These are phyloP conservation scores for Purshia tridentata DNA, from an alignment of 306 rosid species.

Conservation along the genomic window DNA sequence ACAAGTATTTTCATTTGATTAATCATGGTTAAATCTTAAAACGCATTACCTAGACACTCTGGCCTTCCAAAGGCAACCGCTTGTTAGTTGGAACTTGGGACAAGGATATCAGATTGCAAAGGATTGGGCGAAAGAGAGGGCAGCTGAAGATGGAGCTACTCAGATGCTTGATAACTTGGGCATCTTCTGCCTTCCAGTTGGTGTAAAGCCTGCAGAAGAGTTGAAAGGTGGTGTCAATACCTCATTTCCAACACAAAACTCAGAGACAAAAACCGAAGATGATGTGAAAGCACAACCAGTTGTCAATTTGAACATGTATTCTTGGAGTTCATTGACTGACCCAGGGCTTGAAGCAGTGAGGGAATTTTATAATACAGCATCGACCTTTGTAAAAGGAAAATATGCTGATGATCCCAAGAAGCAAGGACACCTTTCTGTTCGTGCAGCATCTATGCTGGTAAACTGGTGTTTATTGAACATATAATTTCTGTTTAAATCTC, in stretches of 20 bases:
- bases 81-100: slow-evolving; percentile 72
- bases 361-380: slow-evolving; percentile 57
- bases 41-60: slow-evolving; percentile 43
- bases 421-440: slow-evolving; percentile 71
- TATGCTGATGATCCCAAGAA: slow-evolving; percentile 51
- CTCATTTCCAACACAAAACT: slow-evolving; percentile 38
- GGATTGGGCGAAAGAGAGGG: slow-evolving; percentile 82
- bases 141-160: slow-evolving; percentile 44
- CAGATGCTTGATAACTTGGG: slow-evolving; percentile 52
- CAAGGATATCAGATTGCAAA: slow-evolving; percentile 75
- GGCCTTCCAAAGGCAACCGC: slow-evolving; percentile 70
- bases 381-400: slow-evolving; percentile 61
- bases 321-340: slow-evolving; percentile 53
- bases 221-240: slow-evolving; percentile 41
- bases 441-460: slow-evolving; percentile 98
- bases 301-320: slow-evolving; percentile 32
- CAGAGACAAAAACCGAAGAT: slow-evolving; percentile 40
- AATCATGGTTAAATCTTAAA: slow-evolving; percentile 11
- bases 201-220: slow-evolving; percentile 73
- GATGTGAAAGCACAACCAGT: slow-evolving; percentile 34
- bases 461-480: slow-evolving; percentile 14
- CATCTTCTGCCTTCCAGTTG: slow-evolving; percentile 84
- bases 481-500: neutral
- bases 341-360: slow-evolving; percentile 59
- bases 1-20: slow-evolving; percentile 15